Base-by-base conservation (phyloP, 2,329 filamentous ascomycete genomes). In the Pseudogymnoascus sp. region DNA sequence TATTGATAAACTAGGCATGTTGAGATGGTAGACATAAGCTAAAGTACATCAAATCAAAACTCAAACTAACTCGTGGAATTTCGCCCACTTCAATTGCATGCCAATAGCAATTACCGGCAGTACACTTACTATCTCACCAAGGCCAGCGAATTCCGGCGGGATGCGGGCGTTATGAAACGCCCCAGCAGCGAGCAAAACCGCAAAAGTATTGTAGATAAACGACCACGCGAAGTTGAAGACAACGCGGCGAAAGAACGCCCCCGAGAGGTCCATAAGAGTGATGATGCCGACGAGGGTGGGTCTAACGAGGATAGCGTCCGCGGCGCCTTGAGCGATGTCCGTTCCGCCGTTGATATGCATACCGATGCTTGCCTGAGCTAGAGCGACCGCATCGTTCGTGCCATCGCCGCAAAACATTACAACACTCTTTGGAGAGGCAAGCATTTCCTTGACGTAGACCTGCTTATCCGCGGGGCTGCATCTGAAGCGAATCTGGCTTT, bases 391-490 rank as follows among this genome's bases (percentile, higher is more conserved):
- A 70, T 93, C 90, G 72, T 93, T 93, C 12, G 88, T 91, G 1
- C 90, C 90, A 68, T 93, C 90, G 36, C 90, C 90, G 60, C 84
- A 82, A 73, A 93, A 93, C 5, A 92, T 73, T 16, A 90, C 82
- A 1, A 81, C 59, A 11, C 18, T 38, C 11, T 37, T 62, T 31
- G 10, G 14, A 23, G 21, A 5, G 12, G 16, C 8, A 21, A 31
- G n/a, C 14, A 66, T 10, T 59, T 61, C 11, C 53, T 69, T 42
- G 11, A 71, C 62, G 42, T 71, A 71, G 3, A 11, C 25, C 61
- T 68, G 66, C 46, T 71, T 71, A 7, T 69, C 66, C 5, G 16
- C 76, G 75, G 14, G 81, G 75, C 3, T 74, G 74, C 4, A 79
- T 18, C 65, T 31, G 5, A 62, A 69, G 5, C 61, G 64, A 18